Percentiles rank a stretch among this genome's conserved stretches.
These are phyloP conservation scores for Suhomyces tanzawaensis DNA, from an alignment of 805 yeast species.

Conservation along the genomic window DNA sequence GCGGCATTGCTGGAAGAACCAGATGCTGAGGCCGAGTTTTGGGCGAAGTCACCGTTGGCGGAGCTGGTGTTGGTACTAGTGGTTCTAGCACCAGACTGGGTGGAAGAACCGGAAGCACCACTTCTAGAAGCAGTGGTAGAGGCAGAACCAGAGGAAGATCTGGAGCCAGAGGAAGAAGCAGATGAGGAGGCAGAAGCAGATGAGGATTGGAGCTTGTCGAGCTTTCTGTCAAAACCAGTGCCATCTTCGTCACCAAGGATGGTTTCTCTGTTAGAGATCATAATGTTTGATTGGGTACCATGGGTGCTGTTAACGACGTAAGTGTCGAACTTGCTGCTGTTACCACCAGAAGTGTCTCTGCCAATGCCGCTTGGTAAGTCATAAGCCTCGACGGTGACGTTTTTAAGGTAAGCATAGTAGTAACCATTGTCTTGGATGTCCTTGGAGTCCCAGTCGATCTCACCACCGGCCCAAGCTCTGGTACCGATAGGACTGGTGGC, in stretches of 20 bases:
- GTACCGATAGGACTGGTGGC: slow-evolving; percentile 57
- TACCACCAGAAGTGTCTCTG: slow-evolving; percentile 37
- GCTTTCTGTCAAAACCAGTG: slow-evolving; percentile 62
- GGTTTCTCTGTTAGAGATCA: slow-evolving; percentile 61
- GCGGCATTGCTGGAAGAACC: slow-evolving; percentile 4
- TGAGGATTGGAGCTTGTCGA: slow-evolving; percentile 10
- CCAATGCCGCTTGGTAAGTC: slow-evolving; percentile 62
- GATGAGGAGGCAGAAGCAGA: slow-evolving; percentile 9
- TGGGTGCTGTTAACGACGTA: slow-evolving; percentile 46
- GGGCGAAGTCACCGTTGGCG: slow-evolving; percentile 1
- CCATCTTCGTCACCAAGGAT: slow-evolving; percentile 59
- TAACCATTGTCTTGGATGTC: slow-evolving; percentile 81
- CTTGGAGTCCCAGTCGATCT: slow-evolving; percentile 72
- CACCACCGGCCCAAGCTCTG: slow-evolving; percentile 86
- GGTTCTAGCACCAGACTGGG: not conserved
- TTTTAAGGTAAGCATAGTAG: slow-evolving; percentile 63
- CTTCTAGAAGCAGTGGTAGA: slow-evolving; percentile 4
- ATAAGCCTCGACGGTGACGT: slow-evolving; percentile 64
- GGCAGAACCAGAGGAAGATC: slow-evolving; percentile 11
- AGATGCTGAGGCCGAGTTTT: not conserved
- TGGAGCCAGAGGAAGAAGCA: slow-evolving; percentile 11
- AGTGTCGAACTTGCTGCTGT: slow-evolving; percentile 52
- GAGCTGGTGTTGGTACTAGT: slow-evolving; percentile 1
- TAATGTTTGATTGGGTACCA: slow-evolving; percentile 37
- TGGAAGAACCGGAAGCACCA: slow-evolving; percentile 3